Base-by-base conservation (phyloP, 164 flowering plant species). In the Stephania yunnanensis region DNA sequence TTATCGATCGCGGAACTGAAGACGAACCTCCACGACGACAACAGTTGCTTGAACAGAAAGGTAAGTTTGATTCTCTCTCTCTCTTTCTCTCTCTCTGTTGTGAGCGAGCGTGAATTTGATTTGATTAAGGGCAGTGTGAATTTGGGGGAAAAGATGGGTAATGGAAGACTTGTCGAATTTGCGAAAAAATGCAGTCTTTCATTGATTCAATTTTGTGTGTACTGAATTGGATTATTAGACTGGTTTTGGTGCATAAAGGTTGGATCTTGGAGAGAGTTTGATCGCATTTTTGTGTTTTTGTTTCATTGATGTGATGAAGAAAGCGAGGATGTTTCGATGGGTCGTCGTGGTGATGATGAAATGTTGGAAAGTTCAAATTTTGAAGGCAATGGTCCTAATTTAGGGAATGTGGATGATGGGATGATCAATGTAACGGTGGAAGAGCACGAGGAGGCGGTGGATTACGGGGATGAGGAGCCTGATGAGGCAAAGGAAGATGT, bases 381-480 rank as follows among this genome's bases (percentile, higher is more conserved):
- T 12, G 77, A 80, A 65, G 79, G 74, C 45, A 74, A 72, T 45
- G 36, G 69, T 42, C 68, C 63, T 17, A 50, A 75, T n/a, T 72
- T 68, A 46, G 68, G 69, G 68, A 72, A 71, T 17, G 76, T 53
- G 20, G 79, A 69, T 53, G 61, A 22, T 8, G 73, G 52, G 22
- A 76, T 75, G 71, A 77, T 44, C 53, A 81, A 74, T 10, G 78
- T 73, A 25, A 78, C 65, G 20, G 79, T 63, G 25, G 69, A 66
- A 36, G 42, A 36, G 42, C 42, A 36, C 42, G 83, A 74, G 9
- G 78, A 76, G 36, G 79, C 66, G 20, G 79, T 63, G 25, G 69
- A 66, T 22, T 8, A 36, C 29, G 69, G 29, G 69, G 69, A 69
- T n/a, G 80, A 72, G 61, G 65, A 52, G 7, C 70, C 55, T 15